Conservation (phyloP, 2,329 filamentous ascomycete genomes). For the Phialocephala subalpina region DNA sequence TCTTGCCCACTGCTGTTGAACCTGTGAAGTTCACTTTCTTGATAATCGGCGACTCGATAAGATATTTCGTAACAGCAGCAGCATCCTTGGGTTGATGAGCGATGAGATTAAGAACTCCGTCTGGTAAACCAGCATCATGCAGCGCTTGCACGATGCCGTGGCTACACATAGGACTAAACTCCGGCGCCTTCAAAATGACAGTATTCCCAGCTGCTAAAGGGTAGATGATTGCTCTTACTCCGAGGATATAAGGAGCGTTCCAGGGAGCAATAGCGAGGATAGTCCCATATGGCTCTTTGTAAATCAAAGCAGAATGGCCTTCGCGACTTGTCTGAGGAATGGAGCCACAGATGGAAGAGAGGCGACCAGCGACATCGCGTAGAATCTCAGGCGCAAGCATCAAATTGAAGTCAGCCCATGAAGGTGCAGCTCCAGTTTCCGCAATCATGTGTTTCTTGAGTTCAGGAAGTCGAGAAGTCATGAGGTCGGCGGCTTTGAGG, state of each 20-base stretch:
- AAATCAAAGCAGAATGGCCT: slow-evolving; percentile 66
- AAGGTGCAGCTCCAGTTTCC: slow-evolving; percentile 55
- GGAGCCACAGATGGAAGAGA: slow-evolving; percentile 46
- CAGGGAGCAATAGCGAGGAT: slow-evolving; percentile 83
- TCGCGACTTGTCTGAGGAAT: slow-evolving; percentile 51
- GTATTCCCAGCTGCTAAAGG: slow-evolving; percentile 84
- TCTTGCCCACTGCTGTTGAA: slow-evolving; percentile 75
- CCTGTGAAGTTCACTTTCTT: slow-evolving; percentile 91
- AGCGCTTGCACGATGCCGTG: slow-evolving; percentile 70
- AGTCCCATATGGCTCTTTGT: slow-evolving; percentile 82
- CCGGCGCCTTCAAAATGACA: slow-evolving; percentile 75
- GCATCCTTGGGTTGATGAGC: slow-evolving; percentile 72
- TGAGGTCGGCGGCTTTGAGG: slow-evolving; percentile 70
- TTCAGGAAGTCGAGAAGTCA: slow-evolving; percentile 61
- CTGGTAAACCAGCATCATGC: slow-evolving; percentile 78
- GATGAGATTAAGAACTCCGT: slow-evolving; percentile 77
- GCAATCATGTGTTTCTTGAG: slow-evolving; percentile 63
- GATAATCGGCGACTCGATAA: slow-evolving; percentile 73
- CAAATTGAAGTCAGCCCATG: slow-evolving; percentile 51
- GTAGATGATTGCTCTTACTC: slow-evolving; percentile 61
- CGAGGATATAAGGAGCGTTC: slow-evolving; percentile 66
- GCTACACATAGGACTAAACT: slow-evolving; percentile 70
- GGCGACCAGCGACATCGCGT: slow-evolving; percentile 52
- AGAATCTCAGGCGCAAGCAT: slow-evolving; percentile 47
- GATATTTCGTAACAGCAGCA: slow-evolving; percentile 67